A percentile compares a stretch with the other conserved stretches of the same genome.
These are phyloP conservation scores for Rubus parviflorus DNA, from an alignment of 306 rosid genomes.

Conservation along the genomic window DNA sequence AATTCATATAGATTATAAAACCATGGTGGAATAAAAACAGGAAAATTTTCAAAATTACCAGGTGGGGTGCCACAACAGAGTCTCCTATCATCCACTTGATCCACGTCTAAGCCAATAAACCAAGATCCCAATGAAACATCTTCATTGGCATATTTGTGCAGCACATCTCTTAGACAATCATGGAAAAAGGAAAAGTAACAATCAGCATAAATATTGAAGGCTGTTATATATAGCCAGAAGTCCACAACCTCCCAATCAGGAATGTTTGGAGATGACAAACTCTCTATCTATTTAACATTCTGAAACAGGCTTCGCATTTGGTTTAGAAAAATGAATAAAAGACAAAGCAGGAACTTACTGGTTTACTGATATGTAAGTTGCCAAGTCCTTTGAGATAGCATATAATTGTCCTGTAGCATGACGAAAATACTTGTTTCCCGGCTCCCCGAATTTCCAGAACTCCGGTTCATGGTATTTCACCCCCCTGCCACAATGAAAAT, in stretches of 20 bases:
- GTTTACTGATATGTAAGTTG: constrained; percentile 67
- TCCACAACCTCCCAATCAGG: background rate
- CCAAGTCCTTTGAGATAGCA: constrained; percentile 81
- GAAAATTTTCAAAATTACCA: constrained; percentile 39
- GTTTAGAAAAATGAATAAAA: constrained; percentile 7
- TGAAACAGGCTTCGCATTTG: background rate
- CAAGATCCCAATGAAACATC: constrained; percentile 93
- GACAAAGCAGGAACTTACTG: constrained; percentile 50
- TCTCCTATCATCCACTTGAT: constrained; percentile 76
- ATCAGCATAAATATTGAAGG: constrained; percentile 24
- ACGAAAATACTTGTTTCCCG: constrained; percentile 87
- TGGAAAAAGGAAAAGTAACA: background rate
- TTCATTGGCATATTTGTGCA: constrained; percentile 89
- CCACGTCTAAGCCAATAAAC: constrained; percentile 91
- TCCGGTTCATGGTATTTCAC: constrained; percentile 92
- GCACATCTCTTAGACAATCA: constrained; percentile 54
- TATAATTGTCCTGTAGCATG: constrained; percentile 93
- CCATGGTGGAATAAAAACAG: background rate
- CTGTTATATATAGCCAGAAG: background rate
- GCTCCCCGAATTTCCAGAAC: constrained; percentile 86
- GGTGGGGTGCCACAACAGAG: constrained; percentile 87
- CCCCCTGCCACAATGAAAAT: constrained; percentile 53
- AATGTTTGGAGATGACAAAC: background rate
- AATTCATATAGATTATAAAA: background rate
- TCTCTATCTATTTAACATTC: background rate